phyloP scores from a whole-genome alignment of 176 grass and related monocot species.

The Zoysia japonica region DNA sequence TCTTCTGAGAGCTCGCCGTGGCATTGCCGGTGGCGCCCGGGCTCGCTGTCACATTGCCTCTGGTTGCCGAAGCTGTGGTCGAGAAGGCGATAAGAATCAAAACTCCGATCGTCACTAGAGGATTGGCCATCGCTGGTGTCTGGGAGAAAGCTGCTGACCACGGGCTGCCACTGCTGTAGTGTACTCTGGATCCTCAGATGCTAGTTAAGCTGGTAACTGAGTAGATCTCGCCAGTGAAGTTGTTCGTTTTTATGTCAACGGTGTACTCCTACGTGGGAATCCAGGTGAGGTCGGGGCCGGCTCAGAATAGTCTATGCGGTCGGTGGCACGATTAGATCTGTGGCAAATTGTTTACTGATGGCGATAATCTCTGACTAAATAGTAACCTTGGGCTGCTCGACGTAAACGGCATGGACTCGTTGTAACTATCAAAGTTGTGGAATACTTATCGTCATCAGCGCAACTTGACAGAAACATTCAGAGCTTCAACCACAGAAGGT shows the following conservation, averaged over 20 bases:
- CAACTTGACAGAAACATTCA: neutral
- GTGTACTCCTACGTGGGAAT: neutral
- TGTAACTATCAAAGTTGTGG: neutral
- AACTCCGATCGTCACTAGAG: neutral
- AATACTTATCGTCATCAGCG: neutral
- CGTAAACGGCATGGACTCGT: neutral
- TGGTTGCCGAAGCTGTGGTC: neutral
- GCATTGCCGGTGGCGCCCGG: neutral
- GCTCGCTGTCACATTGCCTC: constrained; percentile 1
- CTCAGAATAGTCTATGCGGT: neutral
- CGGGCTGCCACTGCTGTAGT: neutral
- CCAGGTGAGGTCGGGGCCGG: constrained; percentile 33
- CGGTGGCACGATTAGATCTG: constrained; percentile 34
- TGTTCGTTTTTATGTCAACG: constrained; percentile 1
- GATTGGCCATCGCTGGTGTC: neutral
- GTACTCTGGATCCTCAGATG: neutral
- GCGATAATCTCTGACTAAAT: neutral
- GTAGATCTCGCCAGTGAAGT: neutral
- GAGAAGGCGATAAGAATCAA: neutral
- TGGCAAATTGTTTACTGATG: neutral
- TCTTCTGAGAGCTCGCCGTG: neutral
- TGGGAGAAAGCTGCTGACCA: neutral
- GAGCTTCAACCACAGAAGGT: neutral
- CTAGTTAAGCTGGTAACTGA: neutral
- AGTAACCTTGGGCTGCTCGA: neutral